Base-by-base conservation (phyloP, 2,329 filamentous ascomycete species). In the Tolypocladium tropicale region DNA sequence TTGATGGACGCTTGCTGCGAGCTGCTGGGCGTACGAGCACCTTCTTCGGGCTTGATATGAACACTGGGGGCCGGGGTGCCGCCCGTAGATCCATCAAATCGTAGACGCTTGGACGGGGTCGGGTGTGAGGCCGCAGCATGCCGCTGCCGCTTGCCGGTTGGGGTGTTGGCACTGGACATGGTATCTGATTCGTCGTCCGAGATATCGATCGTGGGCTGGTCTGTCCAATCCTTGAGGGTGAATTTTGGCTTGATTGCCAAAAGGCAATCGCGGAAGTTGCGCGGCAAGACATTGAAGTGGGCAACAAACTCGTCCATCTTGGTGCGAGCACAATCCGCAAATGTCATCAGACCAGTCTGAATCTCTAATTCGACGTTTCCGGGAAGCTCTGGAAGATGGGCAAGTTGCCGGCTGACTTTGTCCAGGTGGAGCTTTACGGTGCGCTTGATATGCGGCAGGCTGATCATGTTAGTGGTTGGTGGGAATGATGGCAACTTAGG, bases 311-410 rank as follows among this genome's bases (percentile, higher is more conserved):
- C 67, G 5, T 75, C 73, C 41, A 78, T 77, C 23, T 78, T 74
- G 6, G 89, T 70, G 1, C 83, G 73, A 0, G 73, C 70, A 5
- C 78, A 74, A 0, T 74, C 70, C 0, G 80, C 78, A 58, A 93
- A 85, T 0, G 72, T 72, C 14, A 75, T 73, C 0, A 93, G 67
- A 12, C 82, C 80, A 2, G 78, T 78, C 23, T 78, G 78, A 0
- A 95, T 78, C 11, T 84, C 81, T 0, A 84, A 74, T n/a, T 84
- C 79, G 0, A 90, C 80, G 48, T 90, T 89, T 0, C 74, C 70
- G 0, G 87, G 86, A 0, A 89, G 79, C 39, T 89, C 85, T 0
- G 88, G 88, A 0, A 92, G 77, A 0, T 70, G 71, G 0, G 67
- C 60, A 0, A 95, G 75, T 56, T 86, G 72, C 0, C 64, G 62